Evolutionary conservation across 345 rosid species (phyloP), one percentile per base, ranked within the genome.

Genomic region (Eucalyptus cloeziana): DNA sequence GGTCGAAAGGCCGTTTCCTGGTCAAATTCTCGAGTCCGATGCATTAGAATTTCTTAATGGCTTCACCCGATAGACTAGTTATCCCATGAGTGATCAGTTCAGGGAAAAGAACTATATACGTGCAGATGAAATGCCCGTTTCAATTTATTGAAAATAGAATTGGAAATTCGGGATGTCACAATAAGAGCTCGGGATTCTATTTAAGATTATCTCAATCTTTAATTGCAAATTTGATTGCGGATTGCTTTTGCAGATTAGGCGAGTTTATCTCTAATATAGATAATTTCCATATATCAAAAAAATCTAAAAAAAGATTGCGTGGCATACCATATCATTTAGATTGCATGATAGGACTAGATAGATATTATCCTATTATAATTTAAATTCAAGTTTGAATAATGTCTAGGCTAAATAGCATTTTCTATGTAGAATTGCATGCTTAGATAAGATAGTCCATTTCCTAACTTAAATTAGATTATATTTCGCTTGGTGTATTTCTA

Each of bases 131-230:
- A n/a, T n/a, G n/a, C n/a, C n/a, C n/a, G n/a, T n/a, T n/a, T n/a
- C n/a, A n/a, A n/a, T n/a, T n/a, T n/a, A n/a, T n/a, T n/a, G n/a
- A n/a, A n/a, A n/a, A n/a, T n/a, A n/a, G n/a, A n/a, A n/a, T n/a
- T n/a, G n/a, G n/a, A n/a, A n/a, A n/a, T n/a, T n/a, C n/a, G n/a
- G n/a, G n/a, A n/a, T n/a, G n/a, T n/a, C n/a, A n/a, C n/a, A n/a
- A n/a, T n/a, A n/a, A 24, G 5, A 21, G 25, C 13, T 24, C 1
- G 0, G 13, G 27, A 56, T 56, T 4, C 24, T 56, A 4, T 54
- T 56, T 51, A 52, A 56, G 62, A 56, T 22, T 56, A 56, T 56
- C 62, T 56, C 13, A 56, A 56, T 56, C 62, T 56, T 56, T 56
- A 21, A 52, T 52, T 52, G 58, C 58, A 56, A 56, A 9, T 24